Conservation (phyloP, 371 early-diverging fungal genomes). For the Massospora cicadina region DNA sequence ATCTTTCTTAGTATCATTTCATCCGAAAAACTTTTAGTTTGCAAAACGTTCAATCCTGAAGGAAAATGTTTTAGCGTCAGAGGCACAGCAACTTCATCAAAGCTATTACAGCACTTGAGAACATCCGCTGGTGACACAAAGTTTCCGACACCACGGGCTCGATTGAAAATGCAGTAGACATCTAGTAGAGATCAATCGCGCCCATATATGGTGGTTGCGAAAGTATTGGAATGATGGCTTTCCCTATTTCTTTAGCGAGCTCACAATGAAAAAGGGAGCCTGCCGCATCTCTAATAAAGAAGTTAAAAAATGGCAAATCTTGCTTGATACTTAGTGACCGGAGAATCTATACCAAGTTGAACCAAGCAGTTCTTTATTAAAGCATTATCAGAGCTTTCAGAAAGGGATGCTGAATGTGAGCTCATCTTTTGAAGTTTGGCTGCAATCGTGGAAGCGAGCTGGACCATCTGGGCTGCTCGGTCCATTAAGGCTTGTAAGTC, state of each 20-base stretch:
- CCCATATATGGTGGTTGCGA: background rate
- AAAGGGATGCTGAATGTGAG: background rate
- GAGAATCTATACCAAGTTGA: slow-evolving; percentile 5
- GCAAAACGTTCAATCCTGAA: background rate
- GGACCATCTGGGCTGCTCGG: background rate
- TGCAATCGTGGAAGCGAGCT: background rate
- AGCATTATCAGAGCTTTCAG: background rate
- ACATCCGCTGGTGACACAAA: background rate
- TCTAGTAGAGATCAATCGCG: slow-evolving; percentile 1
- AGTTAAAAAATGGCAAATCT: background rate
- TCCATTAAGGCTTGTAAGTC: slow-evolving; percentile 7
- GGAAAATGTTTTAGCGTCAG: background rate
- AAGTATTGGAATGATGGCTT: background rate
- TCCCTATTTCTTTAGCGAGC: background rate
- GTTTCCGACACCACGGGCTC: slow-evolving; percentile 1
- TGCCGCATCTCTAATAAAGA: background rate
- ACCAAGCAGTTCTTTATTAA: background rate
- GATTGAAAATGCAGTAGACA: slow-evolving; percentile 6
- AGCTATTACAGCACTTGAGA: background rate
- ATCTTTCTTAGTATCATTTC: background rate
- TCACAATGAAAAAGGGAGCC: slow-evolving; percentile 2
- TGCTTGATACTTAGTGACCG: slow-evolving; percentile 4
- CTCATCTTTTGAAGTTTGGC: background rate
- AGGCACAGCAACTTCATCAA: background rate
- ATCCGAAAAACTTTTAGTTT: background rate